Percentiles rank a stretch among this genome's conserved stretches.
These are phyloP conservation scores for Penicillium rolfsii DNA, from an alignment of 2,329 filamentous ascomycete species.

Conservation along the genomic window DNA sequence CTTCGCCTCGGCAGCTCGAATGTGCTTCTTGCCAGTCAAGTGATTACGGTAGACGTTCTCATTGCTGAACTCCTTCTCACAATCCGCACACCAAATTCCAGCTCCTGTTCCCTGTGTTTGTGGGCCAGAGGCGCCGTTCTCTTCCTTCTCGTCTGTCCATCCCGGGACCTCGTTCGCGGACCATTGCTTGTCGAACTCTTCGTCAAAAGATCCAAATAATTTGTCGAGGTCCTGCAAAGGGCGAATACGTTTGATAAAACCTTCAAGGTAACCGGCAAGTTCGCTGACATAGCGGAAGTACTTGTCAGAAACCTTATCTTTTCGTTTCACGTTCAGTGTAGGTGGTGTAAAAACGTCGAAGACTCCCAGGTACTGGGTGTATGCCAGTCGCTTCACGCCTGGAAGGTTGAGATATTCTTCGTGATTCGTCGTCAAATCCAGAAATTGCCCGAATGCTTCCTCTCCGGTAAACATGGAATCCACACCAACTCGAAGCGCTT, in stretches of 20 bases:
- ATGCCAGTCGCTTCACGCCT: constrained; percentile 79
- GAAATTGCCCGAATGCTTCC: constrained; percentile 88
- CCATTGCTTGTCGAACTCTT: constrained; percentile 85
- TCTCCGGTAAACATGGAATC: constrained; percentile 95
- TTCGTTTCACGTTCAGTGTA: constrained; percentile 71
- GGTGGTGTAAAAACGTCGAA: constrained; percentile 86
- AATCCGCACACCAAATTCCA: constrained; percentile 86
- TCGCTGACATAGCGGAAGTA: constrained; percentile 89
- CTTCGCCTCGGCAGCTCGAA: constrained; percentile 75
- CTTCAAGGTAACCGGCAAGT: constrained; percentile 80
- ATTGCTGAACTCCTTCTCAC: constrained; percentile 93
- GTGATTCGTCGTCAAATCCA: constrained; percentile 82
- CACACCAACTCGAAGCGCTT: constrained; percentile 68
- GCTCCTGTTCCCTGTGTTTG: constrained; percentile 63
- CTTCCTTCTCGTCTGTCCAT: constrained; percentile 66
- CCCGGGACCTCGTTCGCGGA: constrained; percentile 75
- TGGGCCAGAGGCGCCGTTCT: constrained; percentile 47
- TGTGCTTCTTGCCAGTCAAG: constrained; percentile 87
- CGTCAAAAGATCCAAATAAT: constrained; percentile 73
- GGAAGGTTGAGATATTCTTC: constrained; percentile 90
- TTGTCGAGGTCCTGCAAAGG: constrained; percentile 85
- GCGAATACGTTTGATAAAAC: constrained; percentile 80
- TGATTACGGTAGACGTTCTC: constrained; percentile 92
- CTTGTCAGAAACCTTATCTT: constrained; percentile 85
- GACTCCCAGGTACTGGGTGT: constrained; percentile 87